These are phyloP conservation scores for Cladosporium velox DNA, from an alignment of 2,329 filamentous ascomycete species.

Conservation along the genomic window DNA sequence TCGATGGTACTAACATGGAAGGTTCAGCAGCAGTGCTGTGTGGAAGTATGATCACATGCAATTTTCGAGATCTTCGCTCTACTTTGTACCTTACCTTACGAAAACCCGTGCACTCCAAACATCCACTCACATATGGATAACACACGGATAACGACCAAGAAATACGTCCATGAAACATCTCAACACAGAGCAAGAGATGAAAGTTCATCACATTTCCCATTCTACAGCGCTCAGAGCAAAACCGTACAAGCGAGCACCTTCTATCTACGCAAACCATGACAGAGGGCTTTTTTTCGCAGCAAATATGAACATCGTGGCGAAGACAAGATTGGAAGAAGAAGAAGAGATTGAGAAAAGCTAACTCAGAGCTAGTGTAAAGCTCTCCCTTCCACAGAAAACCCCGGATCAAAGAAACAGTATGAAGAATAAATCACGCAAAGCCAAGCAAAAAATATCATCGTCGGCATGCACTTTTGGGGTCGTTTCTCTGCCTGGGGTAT, in stretches of 20 bases:
- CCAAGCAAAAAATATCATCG: background rate
- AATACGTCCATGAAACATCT: background rate
- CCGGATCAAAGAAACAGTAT: background rate
- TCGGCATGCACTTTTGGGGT: conserved; percentile 7
- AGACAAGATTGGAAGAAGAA: too few relatives aligned
- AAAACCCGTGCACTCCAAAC: too few relatives aligned
- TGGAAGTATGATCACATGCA: too few relatives aligned
- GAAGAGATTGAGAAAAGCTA: too few relatives aligned
- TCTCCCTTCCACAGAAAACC: background rate
- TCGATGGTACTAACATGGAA: too few relatives aligned
- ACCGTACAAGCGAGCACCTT: background rate
- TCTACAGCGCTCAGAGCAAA: background rate
- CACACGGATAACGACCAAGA: too few relatives aligned
- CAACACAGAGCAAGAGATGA: background rate
- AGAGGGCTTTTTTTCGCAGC: background rate
- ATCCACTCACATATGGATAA: too few relatives aligned
- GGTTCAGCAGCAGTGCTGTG: too few relatives aligned
- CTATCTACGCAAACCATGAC: background rate
- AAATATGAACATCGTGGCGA: background rate
- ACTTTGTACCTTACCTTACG: too few relatives aligned
- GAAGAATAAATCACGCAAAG: background rate
- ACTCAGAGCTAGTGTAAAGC: background rate
- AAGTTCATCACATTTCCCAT: background rate
- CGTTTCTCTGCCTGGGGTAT: conserved; percentile 14
- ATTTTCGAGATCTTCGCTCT: too few relatives aligned